phyloP scores from a whole-genome alignment of 106 monocot species.

The Dendrobium catenatum region DNA sequence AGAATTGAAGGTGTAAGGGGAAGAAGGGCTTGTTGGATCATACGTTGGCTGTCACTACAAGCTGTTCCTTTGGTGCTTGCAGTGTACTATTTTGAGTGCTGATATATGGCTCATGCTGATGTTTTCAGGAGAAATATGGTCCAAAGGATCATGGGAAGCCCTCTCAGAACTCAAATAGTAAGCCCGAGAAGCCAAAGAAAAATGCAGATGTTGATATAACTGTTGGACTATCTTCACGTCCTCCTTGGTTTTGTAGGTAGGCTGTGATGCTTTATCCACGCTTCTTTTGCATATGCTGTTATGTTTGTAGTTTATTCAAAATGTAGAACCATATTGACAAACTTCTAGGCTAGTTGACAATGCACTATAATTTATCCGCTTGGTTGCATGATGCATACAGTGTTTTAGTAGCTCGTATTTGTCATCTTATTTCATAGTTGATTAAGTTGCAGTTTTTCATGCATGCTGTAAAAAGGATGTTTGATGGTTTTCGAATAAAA shows the following conservation, averaged over 20 bases:
- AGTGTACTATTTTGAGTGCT: background rate
- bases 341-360: no score
- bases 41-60: background rate
- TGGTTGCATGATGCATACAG: no score
- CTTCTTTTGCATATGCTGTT: background rate
- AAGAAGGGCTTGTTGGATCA: background rate
- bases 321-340: no score
- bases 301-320: no score
- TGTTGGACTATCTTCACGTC: slow-evolving; percentile 69
- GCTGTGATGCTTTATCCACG: background rate
- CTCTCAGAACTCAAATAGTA: slow-evolving; percentile 28
- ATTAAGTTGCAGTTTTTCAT: no score
- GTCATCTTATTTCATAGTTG: no score
- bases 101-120: background rate
- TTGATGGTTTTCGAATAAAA: no score
- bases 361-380: no score
- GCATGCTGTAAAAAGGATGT: no score
- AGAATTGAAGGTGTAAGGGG: no score
- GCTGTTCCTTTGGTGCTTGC: background rate
- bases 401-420: no score
- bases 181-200: slow-evolving; percentile 62
- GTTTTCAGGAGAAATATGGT: slow-evolving; percentile 88
- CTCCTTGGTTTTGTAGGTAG: slow-evolving; percentile 83
- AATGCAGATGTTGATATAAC: slow-evolving; percentile 75
- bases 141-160: slow-evolving; percentile 72